These are phyloP conservation scores for Coprinopsis strossmayeri DNA, from an alignment of 768 basidiomycete species.

Conservation along the genomic window DNA sequence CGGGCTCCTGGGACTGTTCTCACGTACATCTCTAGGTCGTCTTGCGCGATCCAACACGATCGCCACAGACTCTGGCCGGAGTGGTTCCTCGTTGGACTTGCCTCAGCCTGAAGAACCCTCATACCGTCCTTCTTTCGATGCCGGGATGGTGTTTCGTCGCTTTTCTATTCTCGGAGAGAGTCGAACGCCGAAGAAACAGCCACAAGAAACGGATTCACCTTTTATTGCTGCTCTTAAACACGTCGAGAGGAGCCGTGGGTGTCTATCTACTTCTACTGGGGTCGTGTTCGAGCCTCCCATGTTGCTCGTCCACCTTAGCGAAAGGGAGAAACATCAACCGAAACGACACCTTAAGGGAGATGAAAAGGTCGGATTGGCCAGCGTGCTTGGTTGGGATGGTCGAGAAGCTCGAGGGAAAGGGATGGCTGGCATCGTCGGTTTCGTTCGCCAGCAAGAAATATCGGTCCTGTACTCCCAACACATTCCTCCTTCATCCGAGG, in stretches of 20 bases:
- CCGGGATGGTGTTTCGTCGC: constrained; percentile 19
- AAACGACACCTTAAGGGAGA: constrained; percentile 42
- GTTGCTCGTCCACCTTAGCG: constrained; percentile 43
- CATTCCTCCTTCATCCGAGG: constrained; percentile 15
- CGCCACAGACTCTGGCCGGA: constrained; percentile 20
- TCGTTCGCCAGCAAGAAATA: constrained; percentile 52
- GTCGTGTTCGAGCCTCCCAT: constrained; percentile 41
- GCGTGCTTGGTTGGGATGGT: constrained; percentile 58
- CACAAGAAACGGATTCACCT: constrained; percentile 15
- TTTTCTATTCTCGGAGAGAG: constrained; percentile 34
- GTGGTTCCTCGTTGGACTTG: constrained; percentile 38
- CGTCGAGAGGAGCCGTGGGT: constrained; percentile 29
- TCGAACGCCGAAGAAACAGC: constrained; percentile 6
- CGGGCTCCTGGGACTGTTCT: constrained; percentile 36
- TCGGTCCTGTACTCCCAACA: constrained; percentile 44
- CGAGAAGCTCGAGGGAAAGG: constrained; percentile 32
- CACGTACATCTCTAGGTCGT: constrained; percentile 17
- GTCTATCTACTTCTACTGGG: constrained; percentile 50
- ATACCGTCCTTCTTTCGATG: constrained; percentile 24
- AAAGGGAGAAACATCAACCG: constrained; percentile 38
- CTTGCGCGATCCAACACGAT: constrained; percentile 19
- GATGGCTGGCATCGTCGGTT: constrained; percentile 46
- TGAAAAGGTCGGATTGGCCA: constrained; percentile 45
- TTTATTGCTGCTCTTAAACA: constrained; percentile 34
- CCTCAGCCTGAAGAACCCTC: constrained; percentile 13